Base-by-base conservation (phyloP, 129 eudicot genomes). In the Helianthus tuberosus region DNA sequence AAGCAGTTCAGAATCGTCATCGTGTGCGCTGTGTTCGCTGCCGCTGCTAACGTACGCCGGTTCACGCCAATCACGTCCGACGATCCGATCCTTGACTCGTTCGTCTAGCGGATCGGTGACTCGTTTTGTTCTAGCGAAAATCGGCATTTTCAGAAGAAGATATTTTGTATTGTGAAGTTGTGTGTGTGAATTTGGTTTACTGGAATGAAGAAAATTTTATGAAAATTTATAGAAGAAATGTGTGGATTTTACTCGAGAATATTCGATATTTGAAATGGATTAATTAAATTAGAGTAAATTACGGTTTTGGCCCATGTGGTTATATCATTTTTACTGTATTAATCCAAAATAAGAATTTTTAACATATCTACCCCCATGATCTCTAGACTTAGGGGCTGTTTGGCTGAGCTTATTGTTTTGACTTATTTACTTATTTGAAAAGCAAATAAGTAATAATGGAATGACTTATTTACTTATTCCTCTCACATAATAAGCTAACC, bases 91-190 rank as follows among this genome's bases (percentile, higher is more conserved):
- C 66, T 80, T 83, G 23, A 77, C 92, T 49, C 82, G 82, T 13
- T 91, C 96, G 20, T 86, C 85, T 25, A 91, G 60, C 71, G 96
- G 96, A 58, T 88, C 90, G 49, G 96, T 86, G n/a, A 88, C 85
- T 25, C 82, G 68, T 81, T 86, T 91, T 14, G 72, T 65, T 60
- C 89, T 85, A 11, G 81, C 25, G 12, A 54, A 64, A 15, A 29
- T 55, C 6, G 82, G 76, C 94, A 88, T 89, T 60, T 63, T 78
- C 1, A 8, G 13, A 25, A n/a, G n/a, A n/a, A 1, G 58, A 25
- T 46, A 39, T 29, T 43, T 9, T 43, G 2, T 41, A 1, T 20
- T 20, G 23, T 20, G 23, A 20, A 20, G 23, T 20, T 43, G 10
- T 43, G 9, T 41, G 9, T 41, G 9, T 43, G 10, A 12, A 43